A percentile compares a stretch with the other conserved stretches of the same genome.
Evolutionary conservation across 768 basidiomycete species (phyloP).

Genomic region (Tricholoma flavovirens): DNA sequence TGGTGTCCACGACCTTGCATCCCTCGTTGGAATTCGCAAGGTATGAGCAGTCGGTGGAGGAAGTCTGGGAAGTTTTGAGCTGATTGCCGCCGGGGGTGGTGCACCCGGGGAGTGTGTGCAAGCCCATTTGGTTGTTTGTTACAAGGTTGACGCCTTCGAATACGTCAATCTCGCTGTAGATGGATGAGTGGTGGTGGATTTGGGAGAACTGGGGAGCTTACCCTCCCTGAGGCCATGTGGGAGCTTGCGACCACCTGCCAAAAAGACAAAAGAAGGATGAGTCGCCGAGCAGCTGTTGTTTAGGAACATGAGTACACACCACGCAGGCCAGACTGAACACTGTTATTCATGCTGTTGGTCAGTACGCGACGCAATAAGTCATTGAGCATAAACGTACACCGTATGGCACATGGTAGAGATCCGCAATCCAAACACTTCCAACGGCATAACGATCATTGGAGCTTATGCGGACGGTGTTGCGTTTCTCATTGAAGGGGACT

Average conservation of each 20-base stretch:
- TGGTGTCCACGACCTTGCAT: constrained; percentile 56
- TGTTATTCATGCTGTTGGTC: constrained; percentile 15
- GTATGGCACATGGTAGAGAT: constrained; percentile 60
- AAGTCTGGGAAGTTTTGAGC: constrained; percentile 42
- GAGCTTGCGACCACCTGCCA: constrained; percentile 45
- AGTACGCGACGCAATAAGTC: background rate
- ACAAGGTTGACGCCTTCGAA: constrained; percentile 76
- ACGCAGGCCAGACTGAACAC: constrained; percentile 73
- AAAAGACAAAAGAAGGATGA: background rate
- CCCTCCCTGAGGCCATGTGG: constrained; percentile 58
- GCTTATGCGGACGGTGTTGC: constrained; percentile 64
- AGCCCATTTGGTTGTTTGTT: constrained; percentile 57
- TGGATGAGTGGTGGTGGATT: background rate
- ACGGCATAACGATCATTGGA: constrained; percentile 49
- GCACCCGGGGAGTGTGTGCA: constrained; percentile 67
- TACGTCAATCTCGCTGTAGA: constrained; percentile 61
- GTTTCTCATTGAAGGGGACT: constrained; percentile 47
- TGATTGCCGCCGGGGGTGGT: constrained; percentile 43
- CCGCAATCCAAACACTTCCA: constrained; percentile 60
- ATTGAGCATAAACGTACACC: constrained; percentile 36
- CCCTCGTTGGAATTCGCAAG: constrained; percentile 52
- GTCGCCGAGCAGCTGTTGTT: background rate
- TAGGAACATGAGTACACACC: constrained; percentile 23
- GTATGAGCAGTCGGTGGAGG: constrained; percentile 56
- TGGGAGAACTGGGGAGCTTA: constrained; percentile 21